Conservation (phyloP, 2,329 filamentous ascomycete genomes). For the Curvularia hawaiiensis region DNA sequence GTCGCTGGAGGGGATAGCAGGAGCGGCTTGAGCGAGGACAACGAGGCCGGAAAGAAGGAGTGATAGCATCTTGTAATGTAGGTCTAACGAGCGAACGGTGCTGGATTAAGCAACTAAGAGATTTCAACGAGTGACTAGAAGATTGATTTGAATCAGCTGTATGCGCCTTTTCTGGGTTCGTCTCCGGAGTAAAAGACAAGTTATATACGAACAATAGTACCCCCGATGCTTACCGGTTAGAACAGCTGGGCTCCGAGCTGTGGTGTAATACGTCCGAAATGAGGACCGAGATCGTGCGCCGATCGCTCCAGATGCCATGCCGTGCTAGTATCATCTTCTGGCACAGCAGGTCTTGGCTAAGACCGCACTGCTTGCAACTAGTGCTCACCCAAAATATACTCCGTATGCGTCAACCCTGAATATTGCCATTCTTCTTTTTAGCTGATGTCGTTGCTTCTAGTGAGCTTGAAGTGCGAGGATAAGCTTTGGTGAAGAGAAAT, state of each 20-base stretch:
- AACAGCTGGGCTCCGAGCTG: neutral
- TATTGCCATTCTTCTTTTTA: neutral
- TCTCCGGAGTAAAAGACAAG: neutral
- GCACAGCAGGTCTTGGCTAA: neutral
- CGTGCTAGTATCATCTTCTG: neutral
- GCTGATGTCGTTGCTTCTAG: neutral
- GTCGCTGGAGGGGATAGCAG: neutral
- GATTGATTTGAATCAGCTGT: neutral
- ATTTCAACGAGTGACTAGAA: neutral
- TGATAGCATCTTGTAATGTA: neutral
- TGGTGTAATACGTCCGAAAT: slow-evolving; percentile 3
- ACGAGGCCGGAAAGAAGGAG: neutral
- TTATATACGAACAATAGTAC: neutral
- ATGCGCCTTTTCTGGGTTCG: neutral
- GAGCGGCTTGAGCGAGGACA: neutral
- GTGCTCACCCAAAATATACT: neutral
- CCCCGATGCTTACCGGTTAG: neutral
- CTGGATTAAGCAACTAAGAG: neutral
- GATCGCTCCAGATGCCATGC: neutral
- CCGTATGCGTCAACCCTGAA: neutral
- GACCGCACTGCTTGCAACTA: neutral
- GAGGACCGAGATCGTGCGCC: neutral
- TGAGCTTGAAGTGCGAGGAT: neutral
- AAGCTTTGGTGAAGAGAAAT: neutral
- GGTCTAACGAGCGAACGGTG: neutral